phyloP scores from a whole-genome alignment of 768 basidiomycete genomes.

The Cystofilobasidium ferigula region DNA sequence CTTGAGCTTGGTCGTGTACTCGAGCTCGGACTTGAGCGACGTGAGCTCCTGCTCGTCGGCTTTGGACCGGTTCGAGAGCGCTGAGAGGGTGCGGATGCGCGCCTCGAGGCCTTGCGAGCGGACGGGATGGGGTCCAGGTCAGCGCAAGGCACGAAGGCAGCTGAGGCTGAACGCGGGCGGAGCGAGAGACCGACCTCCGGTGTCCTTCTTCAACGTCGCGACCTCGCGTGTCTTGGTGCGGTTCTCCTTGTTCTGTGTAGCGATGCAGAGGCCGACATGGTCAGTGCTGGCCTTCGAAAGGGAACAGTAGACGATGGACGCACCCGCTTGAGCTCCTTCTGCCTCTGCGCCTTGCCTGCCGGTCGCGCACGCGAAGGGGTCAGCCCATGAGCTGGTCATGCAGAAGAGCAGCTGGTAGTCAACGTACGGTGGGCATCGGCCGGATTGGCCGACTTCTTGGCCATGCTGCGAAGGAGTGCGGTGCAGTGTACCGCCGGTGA shows the following conservation, averaged over 20 bases:
- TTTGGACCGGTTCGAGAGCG: constrained; percentile 30
- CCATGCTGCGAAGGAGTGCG: constrained; percentile 45
- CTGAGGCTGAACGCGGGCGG: neutral
- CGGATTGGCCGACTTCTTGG: constrained; percentile 79
- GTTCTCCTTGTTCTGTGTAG: constrained; percentile 73
- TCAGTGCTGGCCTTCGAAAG: neutral
- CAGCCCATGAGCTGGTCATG: neutral
- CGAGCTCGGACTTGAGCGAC: constrained; percentile 64
- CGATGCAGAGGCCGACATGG: constrained; percentile 2
- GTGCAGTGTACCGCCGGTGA: neutral
- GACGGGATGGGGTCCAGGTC: neutral
- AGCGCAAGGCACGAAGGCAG: neutral
- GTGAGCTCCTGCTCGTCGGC: constrained; percentile 58
- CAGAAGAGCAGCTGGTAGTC: neutral
- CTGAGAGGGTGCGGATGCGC: constrained; percentile 47
- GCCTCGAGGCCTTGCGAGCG: constrained; percentile 57
- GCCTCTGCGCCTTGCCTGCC: constrained; percentile 77
- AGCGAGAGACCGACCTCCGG: constrained; percentile 48
- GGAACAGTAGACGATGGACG: constrained; percentile 28
- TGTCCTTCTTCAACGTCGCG: constrained; percentile 89
- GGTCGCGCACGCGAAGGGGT: constrained; percentile 9
- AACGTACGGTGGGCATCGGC: constrained; percentile 82
- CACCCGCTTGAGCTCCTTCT: constrained; percentile 93
- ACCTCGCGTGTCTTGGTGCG: constrained; percentile 73
- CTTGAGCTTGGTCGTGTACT: constrained; percentile 72